Conservation (phyloP, 805 yeast species). For the Zygosaccharomyces rouxii region DNA sequence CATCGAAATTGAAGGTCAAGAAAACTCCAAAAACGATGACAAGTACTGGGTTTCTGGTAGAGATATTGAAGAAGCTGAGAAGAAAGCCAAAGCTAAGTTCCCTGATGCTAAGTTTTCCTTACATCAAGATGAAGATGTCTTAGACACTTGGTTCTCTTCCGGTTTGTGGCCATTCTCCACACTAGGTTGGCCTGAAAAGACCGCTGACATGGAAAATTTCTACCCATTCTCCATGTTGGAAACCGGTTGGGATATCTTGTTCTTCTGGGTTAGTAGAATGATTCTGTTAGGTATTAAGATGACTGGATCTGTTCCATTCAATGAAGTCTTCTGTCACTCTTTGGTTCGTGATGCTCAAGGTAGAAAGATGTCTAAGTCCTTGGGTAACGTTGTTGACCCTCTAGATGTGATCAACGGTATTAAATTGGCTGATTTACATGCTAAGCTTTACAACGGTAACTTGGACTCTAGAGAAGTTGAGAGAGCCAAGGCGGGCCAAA, state of each 20-base stretch:
- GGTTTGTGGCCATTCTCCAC: conserved; percentile 98
- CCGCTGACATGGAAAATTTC: conserved; percentile 69
- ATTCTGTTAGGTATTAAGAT: conserved; percentile 83
- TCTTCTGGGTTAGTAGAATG: conserved; percentile 99
- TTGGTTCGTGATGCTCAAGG: conserved; percentile 99
- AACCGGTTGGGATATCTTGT: conserved; percentile 98
- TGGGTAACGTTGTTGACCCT: conserved; percentile 96
- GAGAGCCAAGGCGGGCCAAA: conserved; percentile 85
- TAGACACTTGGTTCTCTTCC: conserved; percentile 98
- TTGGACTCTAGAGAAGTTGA: conserved; percentile 83
- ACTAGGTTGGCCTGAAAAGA: conserved; percentile 88
- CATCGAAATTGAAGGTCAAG: conserved; percentile 70
- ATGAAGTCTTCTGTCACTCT: conserved; percentile 96
- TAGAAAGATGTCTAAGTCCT: conserved; percentile 96
- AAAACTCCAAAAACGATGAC: conserved; percentile 57
- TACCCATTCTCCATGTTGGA: conserved; percentile 92
- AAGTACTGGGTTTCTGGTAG: conserved; percentile 91
- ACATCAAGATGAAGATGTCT: conserved; percentile 95
- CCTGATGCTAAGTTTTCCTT: conserved; percentile 65
- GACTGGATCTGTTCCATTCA: conserved; percentile 88
- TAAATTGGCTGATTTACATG: conserved; percentile 70
- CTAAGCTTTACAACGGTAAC: conserved; percentile 74
- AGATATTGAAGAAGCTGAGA: conserved; percentile 73
- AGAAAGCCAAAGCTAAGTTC: conserved; percentile 71
- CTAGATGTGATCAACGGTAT: conserved; percentile 90